Percentiles rank a stretch among this genome's conserved stretches.
Conservation (phyloP, 352 stramenopile genomes). For the Phytophthora quininea region DNA sequence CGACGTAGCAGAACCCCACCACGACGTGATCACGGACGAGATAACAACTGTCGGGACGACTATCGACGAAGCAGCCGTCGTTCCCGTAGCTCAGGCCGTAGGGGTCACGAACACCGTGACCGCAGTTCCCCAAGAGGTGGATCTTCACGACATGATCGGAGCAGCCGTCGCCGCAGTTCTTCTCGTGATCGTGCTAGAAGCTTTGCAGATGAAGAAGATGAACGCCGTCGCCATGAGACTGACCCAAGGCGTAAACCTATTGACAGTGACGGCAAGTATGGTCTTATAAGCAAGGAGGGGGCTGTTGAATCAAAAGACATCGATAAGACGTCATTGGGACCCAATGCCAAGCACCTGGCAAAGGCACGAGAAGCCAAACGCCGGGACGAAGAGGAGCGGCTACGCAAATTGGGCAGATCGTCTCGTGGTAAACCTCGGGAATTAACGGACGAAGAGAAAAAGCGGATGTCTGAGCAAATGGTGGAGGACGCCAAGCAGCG, state of each 20-base stretch:
- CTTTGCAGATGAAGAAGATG: constrained; percentile 3
- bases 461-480: constrained; percentile 70
- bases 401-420: constrained; percentile 61
- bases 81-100: constrained; percentile 19
- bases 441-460: constrained; percentile 68
- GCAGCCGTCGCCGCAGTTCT: constrained; percentile 8
- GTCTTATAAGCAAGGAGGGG: constrained; percentile 60
- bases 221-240: constrained; percentile 12
- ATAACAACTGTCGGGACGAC: constrained; percentile 7
- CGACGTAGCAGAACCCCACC: constrained; percentile 22
- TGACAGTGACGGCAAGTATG: constrained; percentile 55
- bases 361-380: constrained; percentile 73
- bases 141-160: constrained; percentile 10
- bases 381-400: constrained; percentile 73
- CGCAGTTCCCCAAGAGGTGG: constrained; percentile 5
- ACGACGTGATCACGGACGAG: constrained; percentile 6
- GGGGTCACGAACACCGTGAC: constrained; percentile 6
- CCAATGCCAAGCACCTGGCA: constrained; percentile 76
- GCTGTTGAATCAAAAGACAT: constrained; percentile 75
- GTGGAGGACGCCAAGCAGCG: constrained; percentile 72
- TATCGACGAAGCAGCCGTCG: constrained; percentile 23
- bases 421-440: constrained; percentile 21
- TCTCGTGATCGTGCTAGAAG: constrained; percentile 17
- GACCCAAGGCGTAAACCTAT: constrained; percentile 30
- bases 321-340: constrained; percentile 78